A percentile compares a stretch with the other conserved stretches of the same genome.
Conservation (phyloP, 768 basidiomycete genomes). For the Hypholoma fasciculare region DNA sequence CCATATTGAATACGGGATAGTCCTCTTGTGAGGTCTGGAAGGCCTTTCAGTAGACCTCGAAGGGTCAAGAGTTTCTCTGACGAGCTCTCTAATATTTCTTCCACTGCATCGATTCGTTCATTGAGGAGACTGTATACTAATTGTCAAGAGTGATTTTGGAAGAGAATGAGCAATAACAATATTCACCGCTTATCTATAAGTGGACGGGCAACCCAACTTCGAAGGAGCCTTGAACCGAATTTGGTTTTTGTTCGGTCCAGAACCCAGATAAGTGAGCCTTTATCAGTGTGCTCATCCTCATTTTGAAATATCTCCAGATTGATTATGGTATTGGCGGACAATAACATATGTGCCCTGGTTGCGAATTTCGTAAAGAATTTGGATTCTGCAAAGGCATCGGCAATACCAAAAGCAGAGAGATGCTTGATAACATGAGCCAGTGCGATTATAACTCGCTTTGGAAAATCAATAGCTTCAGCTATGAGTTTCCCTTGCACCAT, state of each 20-base stretch:
- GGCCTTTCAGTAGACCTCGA: conserved; percentile 63
- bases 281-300: conserved; percentile 72
- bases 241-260: conserved; percentile 86
- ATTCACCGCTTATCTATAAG: conserved; percentile 67
- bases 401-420: conserved; percentile 72
- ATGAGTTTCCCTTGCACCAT: conserved; percentile 53
- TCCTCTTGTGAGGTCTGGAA: conserved; percentile 90
- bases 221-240: conserved; percentile 84
- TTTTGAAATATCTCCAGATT: conserved; percentile 96
- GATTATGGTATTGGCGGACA: conserved; percentile 83
- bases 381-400: conserved; percentile 75
- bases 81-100: conserved; percentile 70
- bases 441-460: conserved; percentile 67
- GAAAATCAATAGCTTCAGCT: conserved; percentile 63
- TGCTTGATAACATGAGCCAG: conserved; percentile 74
- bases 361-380: conserved; percentile 81
- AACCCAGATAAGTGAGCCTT: conserved; percentile 82
- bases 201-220: conserved; percentile 86
- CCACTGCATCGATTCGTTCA: conserved; percentile 79
- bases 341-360: conserved; percentile 78
- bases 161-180: background rate
- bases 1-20: conserved; percentile 89
- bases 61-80: conserved; percentile 66
- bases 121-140: conserved; percentile 55
- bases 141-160: background rate